Evolutionary conservation across 257 asterid species (phyloP).

Genomic region (Solanum chiquidenum): DNA sequence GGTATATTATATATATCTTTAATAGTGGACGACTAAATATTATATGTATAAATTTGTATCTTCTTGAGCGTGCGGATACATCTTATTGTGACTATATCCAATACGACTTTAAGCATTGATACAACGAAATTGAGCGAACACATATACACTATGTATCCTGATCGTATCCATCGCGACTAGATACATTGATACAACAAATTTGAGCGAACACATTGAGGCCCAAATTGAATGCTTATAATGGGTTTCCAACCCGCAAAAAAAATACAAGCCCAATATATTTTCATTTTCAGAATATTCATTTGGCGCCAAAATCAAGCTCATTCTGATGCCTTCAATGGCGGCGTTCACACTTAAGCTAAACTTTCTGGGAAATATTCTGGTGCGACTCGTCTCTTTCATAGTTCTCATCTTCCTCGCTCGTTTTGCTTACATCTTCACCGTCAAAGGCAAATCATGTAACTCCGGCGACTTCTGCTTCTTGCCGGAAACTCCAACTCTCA

Average conservation of each 20-base stretch:
- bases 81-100: too few relatives aligned
- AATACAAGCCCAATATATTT: neutral
- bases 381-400: constrained; percentile 43
- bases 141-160: neutral
- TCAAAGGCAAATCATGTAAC: constrained; percentile 27
- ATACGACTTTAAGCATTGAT: too few relatives aligned
- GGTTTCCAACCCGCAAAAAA: neutral
- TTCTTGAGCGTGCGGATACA: too few relatives aligned
- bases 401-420: constrained; percentile 49
- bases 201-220: neutral
- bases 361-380: constrained; percentile 30
- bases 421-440: constrained; percentile 39
- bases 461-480: constrained; percentile 29
- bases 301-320: constrained; percentile 5
- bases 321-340: constrained; percentile 29
- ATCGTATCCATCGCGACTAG: too few relatives aligned
- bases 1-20: too few relatives aligned
- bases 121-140: neutral
- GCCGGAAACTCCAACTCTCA: constrained; percentile 1
- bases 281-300: neutral
- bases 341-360: constrained; percentile 4
- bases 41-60: too few relatives aligned
- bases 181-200: neutral
- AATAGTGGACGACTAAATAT: neutral
- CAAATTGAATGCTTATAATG: neutral